phyloP scores from a whole-genome alignment of 2,329 filamentous ascomycete genomes.

The Annulohypoxylon truncatum region DNA sequence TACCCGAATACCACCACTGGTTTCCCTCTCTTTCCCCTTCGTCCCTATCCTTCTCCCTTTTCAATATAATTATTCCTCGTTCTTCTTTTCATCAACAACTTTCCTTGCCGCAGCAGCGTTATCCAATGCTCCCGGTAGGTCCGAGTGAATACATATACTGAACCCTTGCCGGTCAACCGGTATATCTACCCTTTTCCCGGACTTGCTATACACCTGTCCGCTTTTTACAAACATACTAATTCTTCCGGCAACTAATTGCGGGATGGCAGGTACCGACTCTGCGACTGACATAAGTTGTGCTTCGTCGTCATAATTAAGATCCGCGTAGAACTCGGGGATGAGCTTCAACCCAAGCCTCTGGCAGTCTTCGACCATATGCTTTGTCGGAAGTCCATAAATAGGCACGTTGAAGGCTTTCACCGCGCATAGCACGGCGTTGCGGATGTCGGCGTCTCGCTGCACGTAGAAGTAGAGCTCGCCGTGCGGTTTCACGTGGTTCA shows the following conservation, averaged over 20 bases:
- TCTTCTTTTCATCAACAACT: constrained; percentile 33
- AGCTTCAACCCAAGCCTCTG: constrained; percentile 40
- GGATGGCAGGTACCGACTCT: constrained; percentile 35
- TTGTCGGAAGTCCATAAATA: constrained; percentile 44
- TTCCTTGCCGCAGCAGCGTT: constrained; percentile 43
- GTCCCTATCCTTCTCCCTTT: no score
- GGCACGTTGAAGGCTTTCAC: constrained; percentile 46
- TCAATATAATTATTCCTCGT: not conserved
- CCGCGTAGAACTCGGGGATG: constrained; percentile 39
- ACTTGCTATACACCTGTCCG: constrained; percentile 35
- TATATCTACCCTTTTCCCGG: constrained; percentile 38
- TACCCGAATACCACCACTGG: no score
- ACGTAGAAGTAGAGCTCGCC: constrained; percentile 64
- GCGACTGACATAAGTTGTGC: constrained; percentile 40
- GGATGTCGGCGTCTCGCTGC: constrained; percentile 45
- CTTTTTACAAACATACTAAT: constrained; percentile 31
- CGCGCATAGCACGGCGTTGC: constrained; percentile 47
- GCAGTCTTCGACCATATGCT: constrained; percentile 42
- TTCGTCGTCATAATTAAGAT: constrained; percentile 42
- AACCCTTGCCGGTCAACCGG: constrained; percentile 44
- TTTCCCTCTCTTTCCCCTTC: no score
- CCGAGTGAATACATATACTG: constrained; percentile 49
- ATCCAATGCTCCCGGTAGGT: constrained; percentile 46
- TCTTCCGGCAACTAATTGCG: constrained; percentile 38
- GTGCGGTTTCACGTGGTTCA: constrained; percentile 73